Evolutionary conservation across 106 monocot genomes (phyloP).

Genomic region (Dioscorea alata): DNA sequence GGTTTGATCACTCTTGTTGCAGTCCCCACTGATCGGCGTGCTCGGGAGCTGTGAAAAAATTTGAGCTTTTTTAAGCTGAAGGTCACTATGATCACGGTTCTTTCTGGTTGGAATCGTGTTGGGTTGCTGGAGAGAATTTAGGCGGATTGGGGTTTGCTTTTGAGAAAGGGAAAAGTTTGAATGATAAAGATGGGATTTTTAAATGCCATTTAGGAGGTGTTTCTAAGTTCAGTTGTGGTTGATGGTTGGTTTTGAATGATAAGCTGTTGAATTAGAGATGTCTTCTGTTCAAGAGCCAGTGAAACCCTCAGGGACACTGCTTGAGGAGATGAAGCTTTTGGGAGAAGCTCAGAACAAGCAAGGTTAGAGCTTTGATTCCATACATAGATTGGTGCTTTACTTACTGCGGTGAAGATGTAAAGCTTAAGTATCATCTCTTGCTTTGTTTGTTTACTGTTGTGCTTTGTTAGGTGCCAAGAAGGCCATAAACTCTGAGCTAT

Average conservation of each 20-base stretch:
- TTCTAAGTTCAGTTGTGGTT: background rate
- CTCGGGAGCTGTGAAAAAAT: slow-evolving; percentile 27
- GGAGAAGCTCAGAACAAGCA: slow-evolving; percentile 41
- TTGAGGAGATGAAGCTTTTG: slow-evolving; percentile 75
- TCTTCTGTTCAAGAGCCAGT: slow-evolving; percentile 20
- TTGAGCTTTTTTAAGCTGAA: too few relatives aligned
- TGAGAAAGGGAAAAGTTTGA: too few relatives aligned
- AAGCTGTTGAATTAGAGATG: slow-evolving; percentile 9
- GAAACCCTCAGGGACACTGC: slow-evolving; percentile 16
- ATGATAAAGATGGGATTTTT: too few relatives aligned
- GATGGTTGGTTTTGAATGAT: too few relatives aligned
- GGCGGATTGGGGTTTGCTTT: too few relatives aligned
- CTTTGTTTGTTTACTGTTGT: background rate
- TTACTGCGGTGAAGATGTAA: too few relatives aligned
- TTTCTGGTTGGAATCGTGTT: too few relatives aligned
- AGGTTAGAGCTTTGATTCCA: slow-evolving; percentile 19
- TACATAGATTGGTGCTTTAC: background rate
- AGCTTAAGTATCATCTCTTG: too few relatives aligned
- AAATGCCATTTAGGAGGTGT: too few relatives aligned
- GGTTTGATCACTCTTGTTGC: slow-evolving; percentile 38
- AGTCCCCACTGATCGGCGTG: slow-evolving; percentile 46
- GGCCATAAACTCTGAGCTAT: slow-evolving; percentile 78
- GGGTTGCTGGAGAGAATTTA: too few relatives aligned
- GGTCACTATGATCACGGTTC: too few relatives aligned
- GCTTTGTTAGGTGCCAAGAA: slow-evolving; percentile 46